Evolutionary conservation across 2,329 filamentous ascomycete genomes (phyloP).

Genomic region (Botrytis tulipae): DNA sequence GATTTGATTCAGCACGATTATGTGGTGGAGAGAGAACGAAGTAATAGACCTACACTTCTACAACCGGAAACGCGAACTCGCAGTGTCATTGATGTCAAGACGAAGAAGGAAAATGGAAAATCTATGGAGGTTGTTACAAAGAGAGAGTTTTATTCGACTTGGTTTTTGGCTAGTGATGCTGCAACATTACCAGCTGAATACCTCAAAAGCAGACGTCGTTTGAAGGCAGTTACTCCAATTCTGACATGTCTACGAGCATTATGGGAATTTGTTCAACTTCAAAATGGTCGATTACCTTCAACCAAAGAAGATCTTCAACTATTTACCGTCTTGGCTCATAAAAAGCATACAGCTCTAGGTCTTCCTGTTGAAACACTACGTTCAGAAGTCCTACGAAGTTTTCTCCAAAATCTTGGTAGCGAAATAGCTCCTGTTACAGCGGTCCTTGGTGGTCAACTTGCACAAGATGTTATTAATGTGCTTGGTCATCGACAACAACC

Average conservation of each 20-base stretch:
- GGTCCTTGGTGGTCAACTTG: conserved; percentile 83
- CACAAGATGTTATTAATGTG: conserved; percentile 97
- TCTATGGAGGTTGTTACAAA: conserved; percentile 85
- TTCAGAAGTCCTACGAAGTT: conserved; percentile 73
- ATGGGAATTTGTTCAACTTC: conserved; percentile 75
- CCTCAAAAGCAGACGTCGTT: conserved; percentile 63
- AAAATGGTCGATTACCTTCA: conserved; percentile 53
- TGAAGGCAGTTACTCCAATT: conserved; percentile 75
- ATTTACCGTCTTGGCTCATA: conserved; percentile 76
- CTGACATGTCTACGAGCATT: conserved; percentile 84
- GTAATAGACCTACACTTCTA: conserved; percentile 64
- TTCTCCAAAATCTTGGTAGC: conserved; percentile 80
- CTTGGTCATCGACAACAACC: conserved; percentile 88
- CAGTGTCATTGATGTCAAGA: conserved; percentile 68
- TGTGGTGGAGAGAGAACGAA: conserved; percentile 78
- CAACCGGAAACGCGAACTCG: conserved; percentile 75
- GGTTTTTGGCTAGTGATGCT: conserved; percentile 76
- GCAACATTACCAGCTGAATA: conserved; percentile 72
- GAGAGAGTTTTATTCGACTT: conserved; percentile 84
- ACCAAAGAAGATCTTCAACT: conserved; percentile 64
- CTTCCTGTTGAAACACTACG: conserved; percentile 66
- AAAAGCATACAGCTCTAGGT: conserved; percentile 73
- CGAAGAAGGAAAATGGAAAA: conserved; percentile 68
- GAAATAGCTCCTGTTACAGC: conserved; percentile 87
- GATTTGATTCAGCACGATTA: conserved; percentile 91